A percentile compares a stretch with the other conserved stretches of the same genome.
phyloP scores from a whole-genome alignment of 2,329 filamentous ascomycete genomes.

The Aureobasidium namibiae region DNA sequence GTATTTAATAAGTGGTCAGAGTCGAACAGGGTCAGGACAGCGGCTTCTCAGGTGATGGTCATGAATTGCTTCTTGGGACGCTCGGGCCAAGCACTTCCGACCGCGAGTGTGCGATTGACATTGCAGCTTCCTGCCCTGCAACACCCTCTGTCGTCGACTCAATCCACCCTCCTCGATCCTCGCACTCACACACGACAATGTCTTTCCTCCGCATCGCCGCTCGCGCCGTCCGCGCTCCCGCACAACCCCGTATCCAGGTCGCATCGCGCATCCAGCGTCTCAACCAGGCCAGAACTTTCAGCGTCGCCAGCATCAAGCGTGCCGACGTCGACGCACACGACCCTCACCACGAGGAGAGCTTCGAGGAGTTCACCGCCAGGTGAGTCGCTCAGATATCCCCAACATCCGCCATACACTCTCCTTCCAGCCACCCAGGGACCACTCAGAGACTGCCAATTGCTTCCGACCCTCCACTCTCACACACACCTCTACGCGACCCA shows the following conservation, averaged over 20 bases:
- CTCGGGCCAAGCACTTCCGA: not conserved
- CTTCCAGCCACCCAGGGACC: conserved; percentile 39
- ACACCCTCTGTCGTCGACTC: conserved; percentile 14
- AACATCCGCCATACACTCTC: conserved; percentile 43
- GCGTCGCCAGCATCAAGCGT: conserved; percentile 40
- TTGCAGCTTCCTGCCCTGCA: not conserved
- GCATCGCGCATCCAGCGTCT: conserved; percentile 12
- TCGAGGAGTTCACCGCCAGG: conserved; percentile 98
- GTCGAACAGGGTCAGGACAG: not conserved
- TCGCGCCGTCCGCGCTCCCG: conserved; percentile 19
- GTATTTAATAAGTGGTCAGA: not conserved
- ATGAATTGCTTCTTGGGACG: not conserved
- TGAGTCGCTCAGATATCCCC: conserved; percentile 43
- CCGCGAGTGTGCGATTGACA: not conserved
- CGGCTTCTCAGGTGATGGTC: conserved; percentile 1
- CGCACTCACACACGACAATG: conserved; percentile 18
- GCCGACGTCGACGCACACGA: conserved; percentile 33
- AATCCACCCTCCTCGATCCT: conserved; percentile 14
- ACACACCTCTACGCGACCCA: not conserved
- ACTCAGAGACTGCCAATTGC: conserved; percentile 38
- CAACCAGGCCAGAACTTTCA: conserved; percentile 33
- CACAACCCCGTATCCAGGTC: conserved; percentile 17
- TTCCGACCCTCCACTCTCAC: not conserved
- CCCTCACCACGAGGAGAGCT: conserved; percentile 85
- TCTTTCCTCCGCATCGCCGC: conserved; percentile 20